Base-by-base conservation (phyloP, 2,329 filamentous ascomycete species). In the Aspergillus chevalieri region DNA sequence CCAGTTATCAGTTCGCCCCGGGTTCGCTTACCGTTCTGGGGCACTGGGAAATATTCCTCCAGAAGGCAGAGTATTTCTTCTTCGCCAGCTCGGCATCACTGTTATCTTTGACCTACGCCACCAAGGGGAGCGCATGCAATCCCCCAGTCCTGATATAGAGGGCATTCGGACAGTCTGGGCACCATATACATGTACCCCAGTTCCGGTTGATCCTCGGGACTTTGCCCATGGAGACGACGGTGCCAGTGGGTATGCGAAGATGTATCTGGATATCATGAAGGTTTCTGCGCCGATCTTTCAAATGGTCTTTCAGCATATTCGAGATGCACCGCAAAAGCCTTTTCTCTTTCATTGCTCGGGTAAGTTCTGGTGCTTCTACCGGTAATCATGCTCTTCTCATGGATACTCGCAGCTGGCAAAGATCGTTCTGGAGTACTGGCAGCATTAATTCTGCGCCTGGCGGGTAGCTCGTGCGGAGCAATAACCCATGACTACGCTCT, bases 401-500 rank as follows among this genome's bases (percentile, higher is more conserved):
- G 34, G 22, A 24, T 12, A 36, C 19, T 15, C 47, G 85, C 81
- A 3, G 86, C 85, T 0, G 87, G 87, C n/a, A 91, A 90, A 68
- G 87, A 91, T 65, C 78, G 87, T 26, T 90, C 87, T 0, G 87
- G 87, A 2, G 77, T 90, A 3, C 67, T 89, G n/a, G 79, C 82
- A 30, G 86, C 84, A 3, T 60, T 91, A 15, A 67, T 91, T 2
- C 73, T 89, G 19, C 71, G 78, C 21, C 74, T 89, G 9, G 81
- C 81, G 12, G 82, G 81, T 4, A 80, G 86, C 0, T 67, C 77
- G 0, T 75, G 82, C 52, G 71, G 79, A 7, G 65, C 67, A 1
- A 78, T 87, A 22, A 82, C 83, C 0, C 67, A 77, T 8, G 87
- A 91, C 65, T 91, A 90, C 64, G 72, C 77, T 6, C 51, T 64